Percentiles rank a stretch among this genome's conserved stretches.
These are phyloP conservation scores for Jamesozyma hellenica DNA, from an alignment of 805 yeast species.

Conservation along the genomic window DNA sequence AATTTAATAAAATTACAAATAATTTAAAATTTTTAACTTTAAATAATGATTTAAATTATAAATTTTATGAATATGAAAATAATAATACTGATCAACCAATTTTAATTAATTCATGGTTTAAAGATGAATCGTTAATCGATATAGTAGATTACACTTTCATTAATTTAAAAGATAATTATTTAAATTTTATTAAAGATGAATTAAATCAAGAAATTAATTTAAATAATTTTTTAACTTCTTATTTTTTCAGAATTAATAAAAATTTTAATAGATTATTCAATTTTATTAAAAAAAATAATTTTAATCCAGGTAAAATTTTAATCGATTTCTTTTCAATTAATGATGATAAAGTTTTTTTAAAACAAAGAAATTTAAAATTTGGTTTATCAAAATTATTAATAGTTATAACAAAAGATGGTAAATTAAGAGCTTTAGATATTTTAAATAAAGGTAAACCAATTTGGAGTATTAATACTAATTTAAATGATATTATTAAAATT, in stretches of 20 bases:
- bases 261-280: slow-evolving; percentile 15
- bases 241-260: slow-evolving; percentile 19
- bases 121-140: slow-evolving; percentile 36
- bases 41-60: slow-evolving; percentile 10
- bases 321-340: slow-evolving; percentile 10
- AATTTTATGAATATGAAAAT: slow-evolving; percentile 13
- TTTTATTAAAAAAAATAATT: slow-evolving; percentile 11
- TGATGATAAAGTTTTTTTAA: slow-evolving; percentile 7
- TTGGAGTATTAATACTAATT: slow-evolving; percentile 32
- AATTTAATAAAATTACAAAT: slow-evolving; percentile 10
- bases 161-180: slow-evolving; percentile 12
- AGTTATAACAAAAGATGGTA: slow-evolving; percentile 33
- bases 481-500: slow-evolving; percentile 14
- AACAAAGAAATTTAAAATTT: slow-evolving; percentile 28
- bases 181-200: slow-evolving; percentile 13
- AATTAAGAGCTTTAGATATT: slow-evolving; percentile 36
- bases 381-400: slow-evolving; percentile 39
- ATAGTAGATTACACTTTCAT: slow-evolving; percentile 28
- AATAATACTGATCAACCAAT: slow-evolving; percentile 7
- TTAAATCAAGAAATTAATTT: slow-evolving; percentile 11
- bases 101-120: slow-evolving; percentile 29
- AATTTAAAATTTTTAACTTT: slow-evolving; percentile 8
- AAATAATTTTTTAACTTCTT: slow-evolving; percentile 15
- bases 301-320: slow-evolving; percentile 16
- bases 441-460: slow-evolving; percentile 28